Evolutionary conservation across 139 green algal genomes (phyloP), one percentile per base, ranked within the genome.

Genomic region (Picochlorum sp.): DNA sequence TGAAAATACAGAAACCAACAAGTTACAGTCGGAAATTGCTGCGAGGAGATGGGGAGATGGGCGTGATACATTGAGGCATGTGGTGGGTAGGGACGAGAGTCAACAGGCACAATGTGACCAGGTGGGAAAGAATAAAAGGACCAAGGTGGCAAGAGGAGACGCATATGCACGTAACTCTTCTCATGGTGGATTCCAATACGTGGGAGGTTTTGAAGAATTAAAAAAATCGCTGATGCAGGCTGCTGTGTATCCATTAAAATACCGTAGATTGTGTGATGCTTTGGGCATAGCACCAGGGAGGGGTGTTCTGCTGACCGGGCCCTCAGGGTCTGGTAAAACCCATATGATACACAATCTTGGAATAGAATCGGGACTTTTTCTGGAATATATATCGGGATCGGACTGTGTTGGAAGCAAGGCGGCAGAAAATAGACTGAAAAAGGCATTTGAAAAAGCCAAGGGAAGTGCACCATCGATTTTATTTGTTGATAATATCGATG

Each of bases 231-330:
- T 96, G 51, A 55, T 63, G 36, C 70, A 92, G 67, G 61, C 86
- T 8, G 81, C 94, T 44, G 77, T 87, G 60, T 83, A 81, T 58
- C 87, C 87, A 5, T 68, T 95, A 8, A 73, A 68, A 32, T 82
- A 95, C 63, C 88, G 85, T 28, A 81, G 88, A 77, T 76, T 95
- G 56, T 94, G 90, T 39, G 49, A 60, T 0, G 83, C 72, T 63
- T 69, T 95, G 41, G 86, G 86, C 0, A 81, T 94, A 41, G 69
- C 80, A 64, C 79, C 81, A 1, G 81, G 83, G 0, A 62, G 82
- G 14, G 88, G 88, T 5, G 77, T 96, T 50, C 75, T 96, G 62
- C 78, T 96, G 66, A 79, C 91, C 45, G 88, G 88, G 2, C 85
- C 88, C 0, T 87, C 88, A 5, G 88, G 72, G 30, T 77, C 52